Evolutionary conservation across 2,329 filamentous ascomycete species (phyloP).

Genomic region (Fusarium azukiicola): DNA sequence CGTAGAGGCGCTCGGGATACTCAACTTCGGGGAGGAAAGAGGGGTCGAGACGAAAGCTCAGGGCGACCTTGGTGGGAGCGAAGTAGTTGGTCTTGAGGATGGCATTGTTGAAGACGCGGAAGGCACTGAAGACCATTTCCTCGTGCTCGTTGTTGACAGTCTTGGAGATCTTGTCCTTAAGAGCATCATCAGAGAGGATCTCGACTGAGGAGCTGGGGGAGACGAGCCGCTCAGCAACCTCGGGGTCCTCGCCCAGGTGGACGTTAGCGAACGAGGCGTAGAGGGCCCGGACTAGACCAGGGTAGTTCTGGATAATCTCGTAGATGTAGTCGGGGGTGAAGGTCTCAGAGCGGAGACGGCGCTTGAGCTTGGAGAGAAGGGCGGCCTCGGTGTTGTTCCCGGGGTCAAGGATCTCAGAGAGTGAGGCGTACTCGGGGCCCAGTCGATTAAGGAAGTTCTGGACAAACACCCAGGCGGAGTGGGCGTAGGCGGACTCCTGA

Average conservation of each 20-base stretch:
- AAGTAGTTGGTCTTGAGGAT: constrained; percentile 99
- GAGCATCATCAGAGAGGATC: constrained; percentile 86
- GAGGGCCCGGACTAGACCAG: constrained; percentile 90
- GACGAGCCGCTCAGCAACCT: constrained; percentile 72
- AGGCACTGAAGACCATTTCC: constrained; percentile 98
- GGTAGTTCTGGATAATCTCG: constrained; percentile 97
- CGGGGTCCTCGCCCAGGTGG: constrained; percentile 82
- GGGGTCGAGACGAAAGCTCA: constrained; percentile 97
- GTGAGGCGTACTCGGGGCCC: constrained; percentile 93
- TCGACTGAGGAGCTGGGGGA: constrained; percentile 79
- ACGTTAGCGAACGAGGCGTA: constrained; percentile 96
- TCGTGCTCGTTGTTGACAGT: constrained; percentile 97
- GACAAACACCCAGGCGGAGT: constrained; percentile 98
- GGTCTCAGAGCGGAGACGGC: constrained; percentile 95
- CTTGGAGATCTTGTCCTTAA: constrained; percentile 89
- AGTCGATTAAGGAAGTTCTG: constrained; percentile 99
- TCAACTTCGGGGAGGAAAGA: constrained; percentile 94
- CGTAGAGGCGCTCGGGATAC: constrained; percentile 95
- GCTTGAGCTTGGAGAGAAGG: constrained; percentile 96
- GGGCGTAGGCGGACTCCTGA: constrained; percentile 98
- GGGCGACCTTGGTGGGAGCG: constrained; percentile 98
- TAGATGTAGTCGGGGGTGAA: constrained; percentile 99
- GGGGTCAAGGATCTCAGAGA: constrained; percentile 89
- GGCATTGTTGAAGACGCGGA: constrained; percentile 96
- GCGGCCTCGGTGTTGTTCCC: constrained; percentile 94